Evolutionary conservation across 2,329 filamentous ascomycete genomes (phyloP).

Genomic region (Microsporum ferrugineum): DNA sequence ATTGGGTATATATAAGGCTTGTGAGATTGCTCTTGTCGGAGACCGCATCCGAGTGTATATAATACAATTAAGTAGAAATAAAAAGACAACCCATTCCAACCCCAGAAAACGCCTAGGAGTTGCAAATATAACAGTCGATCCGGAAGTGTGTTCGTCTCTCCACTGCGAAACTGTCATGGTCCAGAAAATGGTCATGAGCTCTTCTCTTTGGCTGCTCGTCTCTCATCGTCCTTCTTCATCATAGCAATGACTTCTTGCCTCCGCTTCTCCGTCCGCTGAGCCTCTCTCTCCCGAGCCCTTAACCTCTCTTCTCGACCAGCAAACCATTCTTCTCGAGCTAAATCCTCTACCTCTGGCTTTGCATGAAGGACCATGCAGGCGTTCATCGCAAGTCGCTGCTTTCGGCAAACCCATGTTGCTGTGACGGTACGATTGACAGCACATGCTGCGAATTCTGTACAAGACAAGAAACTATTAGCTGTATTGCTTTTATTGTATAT

Average conservation of each 20-base stretch:
- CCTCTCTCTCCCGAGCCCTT: conserved; percentile 53
- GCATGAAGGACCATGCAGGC: conserved; percentile 81
- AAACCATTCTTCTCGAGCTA: conserved; percentile 90
- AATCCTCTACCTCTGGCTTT: conserved; percentile 73
- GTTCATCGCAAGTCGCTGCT: conserved; percentile 78
- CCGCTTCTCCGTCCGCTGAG: conserved; percentile 30
- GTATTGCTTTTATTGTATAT: not conserved
- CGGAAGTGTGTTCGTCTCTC: not conserved
- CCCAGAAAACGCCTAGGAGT: not conserved
- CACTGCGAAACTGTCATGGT: conserved; percentile 12
- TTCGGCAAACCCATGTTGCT: conserved; percentile 74
- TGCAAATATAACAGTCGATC: conserved; percentile 5
- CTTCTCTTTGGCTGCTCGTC: conserved; percentile 10
- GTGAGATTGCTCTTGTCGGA: not conserved
- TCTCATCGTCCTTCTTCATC: conserved; percentile 30
- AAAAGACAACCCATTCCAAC: not conserved
- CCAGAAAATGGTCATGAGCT: conserved; percentile 9
- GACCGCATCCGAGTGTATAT: conserved; percentile 11
- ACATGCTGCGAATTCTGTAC: conserved; percentile 77
- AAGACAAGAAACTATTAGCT: not conserved
- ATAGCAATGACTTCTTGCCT: conserved; percentile 32
- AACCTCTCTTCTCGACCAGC: conserved; percentile 59
- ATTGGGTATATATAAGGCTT: not conserved
- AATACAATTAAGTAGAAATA: conserved; percentile 14
- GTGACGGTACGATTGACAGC: conserved; percentile 75